phyloP scores from a whole-genome alignment of 1,139 yeast genomes.

The Candida albicans region DNA sequence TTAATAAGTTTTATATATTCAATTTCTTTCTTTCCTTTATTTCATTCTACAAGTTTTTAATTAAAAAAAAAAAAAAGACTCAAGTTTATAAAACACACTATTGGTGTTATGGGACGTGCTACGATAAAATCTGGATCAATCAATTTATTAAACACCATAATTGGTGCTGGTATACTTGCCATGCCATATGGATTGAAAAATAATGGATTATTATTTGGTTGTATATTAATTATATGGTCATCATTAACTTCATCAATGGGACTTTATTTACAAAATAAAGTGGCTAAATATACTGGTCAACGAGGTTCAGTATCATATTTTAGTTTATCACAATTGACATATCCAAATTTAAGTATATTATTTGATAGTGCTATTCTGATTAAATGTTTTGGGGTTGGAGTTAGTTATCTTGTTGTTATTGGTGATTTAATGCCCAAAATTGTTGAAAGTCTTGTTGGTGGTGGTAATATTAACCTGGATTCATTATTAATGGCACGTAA shows the following conservation, averaged over 20 bases:
- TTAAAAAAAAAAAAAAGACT: neutral
- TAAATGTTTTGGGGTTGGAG: conserved; percentile 86
- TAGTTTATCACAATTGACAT: conserved; percentile 53
- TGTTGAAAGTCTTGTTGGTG: conserved; percentile 41
- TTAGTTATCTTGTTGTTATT: conserved; percentile 81
- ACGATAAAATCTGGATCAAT: conserved; percentile 51
- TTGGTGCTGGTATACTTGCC: conserved; percentile 59
- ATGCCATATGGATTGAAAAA: conserved; percentile 56
- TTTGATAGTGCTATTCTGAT: conserved; percentile 57
- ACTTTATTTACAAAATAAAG: conserved; percentile 50
- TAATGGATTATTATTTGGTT: conserved; percentile 52
- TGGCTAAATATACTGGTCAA: conserved; percentile 50
- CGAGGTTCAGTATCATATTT: conserved; percentile 53
- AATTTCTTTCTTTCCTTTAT: too few relatives aligned
- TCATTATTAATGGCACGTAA: conserved; percentile 43
- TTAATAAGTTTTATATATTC: too few relatives aligned
- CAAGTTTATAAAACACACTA: neutral
- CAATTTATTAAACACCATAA: conserved; percentile 53
- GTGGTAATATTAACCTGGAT: conserved; percentile 18
- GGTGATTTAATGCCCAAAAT: conserved; percentile 91
- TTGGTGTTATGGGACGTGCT: conserved; percentile 29
- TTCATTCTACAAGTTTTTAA: too few relatives aligned
- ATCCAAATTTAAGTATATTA: conserved; percentile 47
- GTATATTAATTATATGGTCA: conserved; percentile 45
- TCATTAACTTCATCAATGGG: conserved; percentile 55